Evolutionary conservation across 345 rosid genomes (phyloP), one percentile per base, ranked within the genome.

Genomic region (Excoecaria cochinchinensis): DNA sequence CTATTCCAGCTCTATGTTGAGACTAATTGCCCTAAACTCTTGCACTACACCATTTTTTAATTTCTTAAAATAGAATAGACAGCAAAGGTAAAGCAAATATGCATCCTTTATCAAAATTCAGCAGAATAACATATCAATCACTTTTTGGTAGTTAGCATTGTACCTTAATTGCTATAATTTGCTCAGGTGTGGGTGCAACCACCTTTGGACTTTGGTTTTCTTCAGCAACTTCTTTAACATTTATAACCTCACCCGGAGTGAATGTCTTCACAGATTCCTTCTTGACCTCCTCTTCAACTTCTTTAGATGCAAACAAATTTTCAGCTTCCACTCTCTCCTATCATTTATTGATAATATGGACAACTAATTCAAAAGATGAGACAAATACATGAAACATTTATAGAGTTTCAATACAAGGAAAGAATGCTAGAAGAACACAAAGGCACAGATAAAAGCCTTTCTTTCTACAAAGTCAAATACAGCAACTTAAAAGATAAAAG

Each of bases 151-250:
- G 38, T 16, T 68, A 63, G 73, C 44, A 73, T 3, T 46, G 71
- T 84, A 96, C 99, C 99, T 93, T 96, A 81, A 96, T 96, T 3
- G 98, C 98, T 76, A 90, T 76, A 74, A 96, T 92, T 80, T 96
- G 97, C 87, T 96, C 98, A 8, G 89, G 94, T 52, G 99, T 96
- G 8, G 99, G 97, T 58, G 94, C 91, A 76, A 91, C 92, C 80
- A 90, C 86, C 86, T 90, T 88, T 1, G 92, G 98, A 71, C 74
- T 78, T 77, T 85, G 88, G 36, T 87, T 80, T 22, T 90, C 89
- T 79, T 88, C 92, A 2, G 71, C 81, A 75, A 74, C 88, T 74
- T 89, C 96, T 61, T 78, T 15, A 65, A 81, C 87, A 68, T 83
- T 91, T 38, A 68, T 85, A 74, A 83, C 83, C 85, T 88, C 99